phyloP scores from a whole-genome alignment of 148 eudicot genomes.

The Spergularia marina region DNA sequence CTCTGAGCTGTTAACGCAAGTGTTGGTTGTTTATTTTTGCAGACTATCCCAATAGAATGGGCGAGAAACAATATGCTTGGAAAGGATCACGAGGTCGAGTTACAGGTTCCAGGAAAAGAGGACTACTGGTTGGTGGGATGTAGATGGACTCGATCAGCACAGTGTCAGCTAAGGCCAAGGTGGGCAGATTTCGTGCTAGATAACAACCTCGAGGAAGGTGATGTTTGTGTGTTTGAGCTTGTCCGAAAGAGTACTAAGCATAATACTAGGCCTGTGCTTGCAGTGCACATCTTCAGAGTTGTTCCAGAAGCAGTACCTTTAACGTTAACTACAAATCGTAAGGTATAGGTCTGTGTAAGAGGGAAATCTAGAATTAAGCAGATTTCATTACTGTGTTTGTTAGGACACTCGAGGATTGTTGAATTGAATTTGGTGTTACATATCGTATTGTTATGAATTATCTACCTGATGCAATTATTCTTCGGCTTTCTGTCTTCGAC shows the following conservation, averaged over 20 bases:
- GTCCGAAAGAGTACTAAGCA: not conserved
- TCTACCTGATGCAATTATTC: too few relatives aligned
- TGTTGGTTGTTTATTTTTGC: not conserved
- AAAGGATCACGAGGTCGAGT: slow-evolving; percentile 5
- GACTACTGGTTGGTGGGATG: slow-evolving; percentile 21
- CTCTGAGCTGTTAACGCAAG: not conserved
- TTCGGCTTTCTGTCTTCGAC: too few relatives aligned
- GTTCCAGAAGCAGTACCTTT: slow-evolving; percentile 10
- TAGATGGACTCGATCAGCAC: slow-evolving; percentile 4
- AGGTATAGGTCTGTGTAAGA: not conserved
- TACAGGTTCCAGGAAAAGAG: slow-evolving; percentile 1
- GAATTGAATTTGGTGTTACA: too few relatives aligned
- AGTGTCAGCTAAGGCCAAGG: slow-evolving; percentile 4
- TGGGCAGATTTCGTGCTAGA: slow-evolving; percentile 21
- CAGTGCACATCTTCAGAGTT: slow-evolving; percentile 20
- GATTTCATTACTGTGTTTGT: too few relatives aligned
- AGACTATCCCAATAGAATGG: slow-evolving; percentile 27
- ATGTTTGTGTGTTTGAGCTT: slow-evolving; percentile 23
- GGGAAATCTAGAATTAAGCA: too few relatives aligned
- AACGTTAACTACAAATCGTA: slow-evolving; percentile 2
- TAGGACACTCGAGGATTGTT: too few relatives aligned
- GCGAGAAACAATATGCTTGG: not conserved
- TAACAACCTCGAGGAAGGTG: slow-evolving; percentile 27
- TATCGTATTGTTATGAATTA: too few relatives aligned
- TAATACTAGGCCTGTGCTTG: not conserved